Conservation (phyloP, 306 rosid genomes). For the Senna siamea region DNA sequence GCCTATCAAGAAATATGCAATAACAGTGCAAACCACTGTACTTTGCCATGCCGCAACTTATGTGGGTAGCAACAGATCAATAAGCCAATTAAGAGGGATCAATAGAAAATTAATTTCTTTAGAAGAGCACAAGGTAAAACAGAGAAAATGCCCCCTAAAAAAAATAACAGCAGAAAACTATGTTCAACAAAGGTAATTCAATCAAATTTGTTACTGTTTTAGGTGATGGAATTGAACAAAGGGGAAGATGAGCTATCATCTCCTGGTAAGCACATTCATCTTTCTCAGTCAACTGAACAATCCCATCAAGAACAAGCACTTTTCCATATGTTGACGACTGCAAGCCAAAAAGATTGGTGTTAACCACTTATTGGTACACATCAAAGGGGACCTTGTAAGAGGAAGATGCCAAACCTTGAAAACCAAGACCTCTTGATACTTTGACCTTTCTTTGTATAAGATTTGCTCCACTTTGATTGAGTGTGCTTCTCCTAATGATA, state of each 20-base stretch:
- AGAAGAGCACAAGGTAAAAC: not conserved
- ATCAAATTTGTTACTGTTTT: constrained; percentile 60
- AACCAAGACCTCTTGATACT: constrained; percentile 90
- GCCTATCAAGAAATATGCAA: not conserved
- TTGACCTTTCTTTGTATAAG: constrained; percentile 75
- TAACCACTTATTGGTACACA: constrained; percentile 25
- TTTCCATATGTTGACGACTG: constrained; percentile 91
- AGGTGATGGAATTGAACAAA: constrained; percentile 87
- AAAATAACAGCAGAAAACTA: not conserved
- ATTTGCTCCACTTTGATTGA: constrained; percentile 74
- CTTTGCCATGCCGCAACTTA: not conserved
- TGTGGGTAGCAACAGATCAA: not conserved
- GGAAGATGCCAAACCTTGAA: constrained; percentile 71
- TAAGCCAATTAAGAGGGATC: not conserved
- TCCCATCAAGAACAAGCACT: constrained; percentile 97
- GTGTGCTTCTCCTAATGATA: constrained; percentile 83
- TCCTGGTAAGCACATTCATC: constrained; percentile 99
- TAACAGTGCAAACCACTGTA: not conserved
- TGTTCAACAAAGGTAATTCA: constrained; percentile 7
- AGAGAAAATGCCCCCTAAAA: not conserved
- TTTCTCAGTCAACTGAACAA: constrained; percentile 92
- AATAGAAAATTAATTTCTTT: no score
- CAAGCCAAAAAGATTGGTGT: constrained; percentile 29
- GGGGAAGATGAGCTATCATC: constrained; percentile 98
- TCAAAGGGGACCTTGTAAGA: constrained; percentile 33